Evolutionary conservation across 2,329 filamentous ascomycete genomes (phyloP).

Genomic region (Ophiocordyceps unilateralis): DNA sequence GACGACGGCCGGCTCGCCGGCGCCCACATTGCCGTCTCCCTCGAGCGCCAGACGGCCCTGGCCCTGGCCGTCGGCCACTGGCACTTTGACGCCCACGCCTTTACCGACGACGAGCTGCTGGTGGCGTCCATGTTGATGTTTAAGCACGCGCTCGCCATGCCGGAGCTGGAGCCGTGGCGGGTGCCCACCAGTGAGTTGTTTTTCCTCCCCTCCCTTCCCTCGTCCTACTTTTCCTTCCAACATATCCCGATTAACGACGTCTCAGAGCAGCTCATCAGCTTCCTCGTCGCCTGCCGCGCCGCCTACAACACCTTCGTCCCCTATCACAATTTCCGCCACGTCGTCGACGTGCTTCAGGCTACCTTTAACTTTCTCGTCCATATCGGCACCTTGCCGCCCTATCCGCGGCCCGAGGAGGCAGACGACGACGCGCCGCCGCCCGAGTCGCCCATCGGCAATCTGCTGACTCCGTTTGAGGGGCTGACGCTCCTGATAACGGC

Average conservation of each 20-base stretch:
- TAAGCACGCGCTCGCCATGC: constrained; percentile 67
- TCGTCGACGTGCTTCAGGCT: constrained; percentile 88
- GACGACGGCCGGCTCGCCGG: constrained; percentile 43
- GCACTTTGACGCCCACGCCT: constrained; percentile 81
- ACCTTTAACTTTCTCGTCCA: constrained; percentile 77
- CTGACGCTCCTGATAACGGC: constrained; percentile 81
- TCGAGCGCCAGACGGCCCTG: constrained; percentile 48
- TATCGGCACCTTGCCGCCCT: constrained; percentile 59
- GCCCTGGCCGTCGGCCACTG: constrained; percentile 57
- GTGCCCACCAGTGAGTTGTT: constrained; percentile 51
- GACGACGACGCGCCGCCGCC: constrained; percentile 12
- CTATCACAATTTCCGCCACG: constrained; percentile 97
- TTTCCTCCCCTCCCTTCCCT: background rate
- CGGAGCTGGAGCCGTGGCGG: constrained; percentile 65
- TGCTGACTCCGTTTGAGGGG: constrained; percentile 76
- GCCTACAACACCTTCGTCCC: constrained; percentile 96
- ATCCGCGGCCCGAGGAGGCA: constrained; percentile 25
- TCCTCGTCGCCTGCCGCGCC: constrained; percentile 71
- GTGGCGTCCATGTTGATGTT: constrained; percentile 79
- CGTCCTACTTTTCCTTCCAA: too few relatives aligned
- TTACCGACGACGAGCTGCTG: constrained; percentile 77
- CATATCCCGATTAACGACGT: too few relatives aligned
- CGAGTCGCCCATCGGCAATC: constrained; percentile 50
- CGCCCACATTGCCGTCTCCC: constrained; percentile 50
- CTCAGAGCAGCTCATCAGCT: constrained; percentile 63